Conservation (phyloP, 2,329 filamentous ascomycete species). For the Monilinia fructicola region DNA sequence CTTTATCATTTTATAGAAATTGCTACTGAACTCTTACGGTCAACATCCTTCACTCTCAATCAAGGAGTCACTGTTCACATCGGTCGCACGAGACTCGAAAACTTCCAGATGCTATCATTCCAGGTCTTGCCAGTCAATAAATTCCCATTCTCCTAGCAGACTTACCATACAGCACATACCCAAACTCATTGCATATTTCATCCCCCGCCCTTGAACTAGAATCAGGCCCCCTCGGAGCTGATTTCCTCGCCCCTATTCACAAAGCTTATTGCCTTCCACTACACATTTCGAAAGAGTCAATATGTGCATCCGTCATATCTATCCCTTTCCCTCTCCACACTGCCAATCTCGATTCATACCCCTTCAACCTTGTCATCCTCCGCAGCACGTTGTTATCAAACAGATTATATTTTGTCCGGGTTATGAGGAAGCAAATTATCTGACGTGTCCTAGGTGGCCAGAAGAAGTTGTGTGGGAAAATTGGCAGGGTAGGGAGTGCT, state of each 20-base stretch:
- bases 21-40: not conserved
- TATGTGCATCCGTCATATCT: conserved; percentile 15
- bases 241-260: not conserved
- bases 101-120: too few species aligned
- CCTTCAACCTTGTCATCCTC: not conserved
- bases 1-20: too few species aligned
- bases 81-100: not conserved
- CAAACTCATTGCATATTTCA: conserved; percentile 47
- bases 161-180: conserved; percentile 56
- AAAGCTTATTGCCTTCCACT: not conserved
- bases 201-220: conserved; percentile 28
- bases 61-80: not conserved
- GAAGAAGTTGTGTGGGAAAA: conserved; percentile 10
- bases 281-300: not conserved
- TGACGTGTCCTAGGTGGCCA: not conserved
- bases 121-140: conserved; percentile 50
- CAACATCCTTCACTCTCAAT: not conserved
- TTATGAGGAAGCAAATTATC: not conserved
- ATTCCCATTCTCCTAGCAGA: conserved; percentile 52
- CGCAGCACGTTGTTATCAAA: not conserved
- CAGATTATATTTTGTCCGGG: conserved; percentile 1
- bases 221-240: conserved; percentile 24
- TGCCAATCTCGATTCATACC: conserved; percentile 7
- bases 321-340: not conserved
- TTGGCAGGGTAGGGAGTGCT: not conserved